phyloP scores from a whole-genome alignment of 1,284 basidiomycete species.

The Ganoderma resinaceum region DNA sequence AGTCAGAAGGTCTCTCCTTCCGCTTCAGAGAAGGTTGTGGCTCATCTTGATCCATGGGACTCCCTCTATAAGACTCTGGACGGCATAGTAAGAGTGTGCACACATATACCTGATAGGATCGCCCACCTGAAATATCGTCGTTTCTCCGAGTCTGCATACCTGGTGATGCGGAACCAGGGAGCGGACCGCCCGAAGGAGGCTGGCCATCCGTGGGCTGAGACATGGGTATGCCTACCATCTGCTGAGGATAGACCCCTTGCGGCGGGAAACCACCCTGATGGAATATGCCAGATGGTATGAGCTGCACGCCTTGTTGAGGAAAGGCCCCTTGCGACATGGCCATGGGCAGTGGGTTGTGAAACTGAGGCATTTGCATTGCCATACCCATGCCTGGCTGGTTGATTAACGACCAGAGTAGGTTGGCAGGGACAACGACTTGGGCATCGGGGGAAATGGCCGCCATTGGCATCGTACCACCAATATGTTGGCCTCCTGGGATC shows the following conservation, averaged over 20 bases:
- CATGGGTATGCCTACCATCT: slow-evolving; percentile 15
- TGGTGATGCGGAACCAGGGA: slow-evolving; percentile 8
- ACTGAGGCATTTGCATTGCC: slow-evolving; percentile 16
- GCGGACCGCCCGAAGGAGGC: slow-evolving; percentile 5
- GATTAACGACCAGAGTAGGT: slow-evolving; percentile 14
- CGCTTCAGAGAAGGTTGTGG: slow-evolving; percentile 14
- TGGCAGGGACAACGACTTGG: slow-evolving; percentile 18
- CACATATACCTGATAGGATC: too few relatives aligned
- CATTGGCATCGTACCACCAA: slow-evolving; percentile 11
- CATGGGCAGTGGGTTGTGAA: slow-evolving; percentile 14
- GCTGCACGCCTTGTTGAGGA: slow-evolving; percentile 17
- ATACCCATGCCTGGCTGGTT: slow-evolving; percentile 14
- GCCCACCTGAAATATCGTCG: slow-evolving; percentile 21
- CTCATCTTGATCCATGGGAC: slow-evolving; percentile 22
- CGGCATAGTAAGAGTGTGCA: neutral
- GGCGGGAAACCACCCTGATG: neutral
- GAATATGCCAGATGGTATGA: slow-evolving; percentile 17
- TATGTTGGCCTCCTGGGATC: slow-evolving; percentile 4
- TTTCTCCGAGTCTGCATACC: slow-evolving; percentile 7
- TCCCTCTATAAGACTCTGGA: slow-evolving; percentile 13
- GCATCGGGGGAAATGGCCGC: slow-evolving; percentile 17
- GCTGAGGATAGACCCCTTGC: neutral
- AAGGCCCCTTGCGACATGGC: slow-evolving; percentile 18
- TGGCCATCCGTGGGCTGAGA: slow-evolving; percentile 5
- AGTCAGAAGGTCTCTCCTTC: slow-evolving; percentile 10